Conservation (phyloP, 352 stramenopile genomes). For the Phytophthora aleatoria region DNA sequence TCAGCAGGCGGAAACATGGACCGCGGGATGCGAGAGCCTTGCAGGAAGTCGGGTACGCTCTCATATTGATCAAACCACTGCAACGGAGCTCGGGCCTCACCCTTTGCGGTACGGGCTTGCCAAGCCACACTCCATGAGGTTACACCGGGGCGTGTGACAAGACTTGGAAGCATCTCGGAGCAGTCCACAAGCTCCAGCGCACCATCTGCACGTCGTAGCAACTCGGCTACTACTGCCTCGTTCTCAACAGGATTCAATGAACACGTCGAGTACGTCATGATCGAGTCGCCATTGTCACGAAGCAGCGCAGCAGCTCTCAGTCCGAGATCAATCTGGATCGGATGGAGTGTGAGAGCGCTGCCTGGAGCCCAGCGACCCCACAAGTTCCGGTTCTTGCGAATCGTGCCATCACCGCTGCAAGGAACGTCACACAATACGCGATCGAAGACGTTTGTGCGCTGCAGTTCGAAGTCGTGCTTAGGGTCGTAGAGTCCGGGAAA, state of each 20-base stretch:
- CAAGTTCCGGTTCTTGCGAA: slow-evolving; percentile 96
- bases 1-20: slow-evolving; percentile 87
- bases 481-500: slow-evolving; percentile 90
- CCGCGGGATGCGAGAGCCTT: slow-evolving; percentile 60
- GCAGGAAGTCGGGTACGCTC: slow-evolving; percentile 54
- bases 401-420: slow-evolving; percentile 97
- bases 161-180: slow-evolving; percentile 47
- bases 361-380: slow-evolving; percentile 91
- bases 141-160: slow-evolving; percentile 54
- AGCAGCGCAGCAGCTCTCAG: slow-evolving; percentile 90
- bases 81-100: slow-evolving; percentile 23
- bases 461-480: slow-evolving; percentile 21
- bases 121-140: slow-evolving; percentile 71
- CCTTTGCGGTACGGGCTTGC: slow-evolving; percentile 51
- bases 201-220: slow-evolving; percentile 89
- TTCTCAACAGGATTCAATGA: slow-evolving; percentile 98
- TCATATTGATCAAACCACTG: slow-evolving; percentile 69
- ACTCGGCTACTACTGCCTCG: slow-evolving; percentile 94
- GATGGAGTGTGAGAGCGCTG: slow-evolving; percentile 90
- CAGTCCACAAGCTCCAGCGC: slow-evolving; percentile 90
- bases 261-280: slow-evolving; percentile 97
- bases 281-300: slow-evolving; percentile 60
- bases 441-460: slow-evolving; percentile 91
- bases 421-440: slow-evolving; percentile 98
- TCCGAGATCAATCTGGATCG: slow-evolving; percentile 93